Evolutionary conservation across 108 stramenopile species (phyloP), one percentile per base, ranked within the genome.

Genomic region (Nitzschia sp.): DNA sequence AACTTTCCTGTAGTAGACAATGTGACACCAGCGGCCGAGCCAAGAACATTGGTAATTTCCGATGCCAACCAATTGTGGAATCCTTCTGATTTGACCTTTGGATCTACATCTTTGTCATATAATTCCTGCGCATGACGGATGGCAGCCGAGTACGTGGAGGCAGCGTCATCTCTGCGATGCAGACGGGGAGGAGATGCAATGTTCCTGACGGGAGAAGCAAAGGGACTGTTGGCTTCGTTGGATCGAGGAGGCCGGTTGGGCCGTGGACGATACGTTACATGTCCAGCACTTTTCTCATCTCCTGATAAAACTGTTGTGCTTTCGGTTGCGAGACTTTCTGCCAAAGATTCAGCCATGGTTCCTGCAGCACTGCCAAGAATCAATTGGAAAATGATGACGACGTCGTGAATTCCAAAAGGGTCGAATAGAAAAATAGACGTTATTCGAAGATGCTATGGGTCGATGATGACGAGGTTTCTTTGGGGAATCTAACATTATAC

Each of bases 1-100:
- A 85, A 20, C 15, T 57, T 69, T 11, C 79, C 79, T 17, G 84
- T 85, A 3, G 84, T 79, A 0, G 78, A 70, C n/a, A 81, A 29
- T 7, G 80, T 80, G 15, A 71, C 41, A 3, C 79, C 83, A 12
- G 77, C 79, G 8, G 79, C 77, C 7, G 73, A 34, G 41, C 73
- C 72, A 29, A 84, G 51, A 29, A 69, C 51, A 42, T 70, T 80
- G 41, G 80, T 22, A 21, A 79, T 69, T 7, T 69, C 74, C 10
- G 65, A 65, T 22, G 68, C 60, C 42, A 76, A 19, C 75, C 75
- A 76, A 6, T 25, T 63, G 0, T 59, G 51, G 43, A 75, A 75
- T 9, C 51, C 21, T 14, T 54, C 53, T 6, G 15, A 15, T 54
- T 21, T 12, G 15, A 20, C 21, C 22, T 12, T 21, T 54, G 11